Conservation (phyloP, 148 eudicot species). For the Cornus kousa region DNA sequence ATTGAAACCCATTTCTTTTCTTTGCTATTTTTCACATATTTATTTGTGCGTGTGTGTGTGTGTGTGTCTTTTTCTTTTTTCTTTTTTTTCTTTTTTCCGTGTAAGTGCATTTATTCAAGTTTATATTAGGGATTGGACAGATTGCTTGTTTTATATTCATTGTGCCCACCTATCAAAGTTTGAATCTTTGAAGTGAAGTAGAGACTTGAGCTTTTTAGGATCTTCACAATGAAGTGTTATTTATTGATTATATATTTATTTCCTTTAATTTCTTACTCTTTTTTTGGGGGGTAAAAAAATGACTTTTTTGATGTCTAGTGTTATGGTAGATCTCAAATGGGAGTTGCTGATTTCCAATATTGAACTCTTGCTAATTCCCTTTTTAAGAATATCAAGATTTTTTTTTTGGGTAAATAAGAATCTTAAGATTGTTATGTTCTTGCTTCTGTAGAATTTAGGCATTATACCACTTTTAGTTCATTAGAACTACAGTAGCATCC, state of each 20-base stretch:
- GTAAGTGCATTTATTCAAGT: neutral
- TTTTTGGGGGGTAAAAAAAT: neutral
- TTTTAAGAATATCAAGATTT: neutral
- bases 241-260: neutral
- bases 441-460: neutral
- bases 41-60: neutral
- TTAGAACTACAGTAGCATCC: too few species aligned
- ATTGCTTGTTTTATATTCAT: neutral
- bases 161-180: neutral
- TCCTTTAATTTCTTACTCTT: slow-evolving; percentile 3
- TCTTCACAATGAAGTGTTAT: neutral
- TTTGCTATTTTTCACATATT: neutral
- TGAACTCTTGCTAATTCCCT: too few species aligned
- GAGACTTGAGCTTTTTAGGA: neutral
- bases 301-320: neutral
- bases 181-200: neutral
- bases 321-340: neutral
- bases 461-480: too few species aligned
- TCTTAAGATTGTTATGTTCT: neutral
- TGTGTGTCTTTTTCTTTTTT: too few species aligned
- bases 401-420: too few species aligned
- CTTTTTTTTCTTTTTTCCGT: neutral
- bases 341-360: neutral
- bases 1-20: neutral
- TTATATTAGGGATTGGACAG: neutral